phyloP scores from a whole-genome alignment of 2,329 filamentous ascomycete genomes.

The Fusarium piperis region DNA sequence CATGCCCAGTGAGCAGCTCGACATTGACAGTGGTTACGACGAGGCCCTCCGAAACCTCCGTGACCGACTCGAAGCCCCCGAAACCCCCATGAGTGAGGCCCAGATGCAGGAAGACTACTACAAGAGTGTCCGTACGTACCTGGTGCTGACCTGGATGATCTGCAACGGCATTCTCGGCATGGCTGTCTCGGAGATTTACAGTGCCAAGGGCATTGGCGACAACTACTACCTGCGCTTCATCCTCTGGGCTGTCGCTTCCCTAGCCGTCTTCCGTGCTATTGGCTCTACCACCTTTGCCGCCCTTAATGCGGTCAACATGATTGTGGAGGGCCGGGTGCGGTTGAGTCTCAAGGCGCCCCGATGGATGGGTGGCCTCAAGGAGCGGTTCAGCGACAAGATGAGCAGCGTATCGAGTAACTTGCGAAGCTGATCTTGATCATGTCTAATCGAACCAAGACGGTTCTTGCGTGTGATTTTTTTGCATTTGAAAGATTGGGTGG shows the following conservation, averaged over 20 bases:
- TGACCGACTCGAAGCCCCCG: slow-evolving; percentile 85
- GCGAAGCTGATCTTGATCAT: slow-evolving; percentile 43
- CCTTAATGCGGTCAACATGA: slow-evolving; percentile 83
- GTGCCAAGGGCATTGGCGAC: slow-evolving; percentile 72
- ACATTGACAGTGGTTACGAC: slow-evolving; percentile 98
- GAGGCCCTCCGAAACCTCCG: slow-evolving; percentile 95
- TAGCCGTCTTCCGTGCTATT: slow-evolving; percentile 89
- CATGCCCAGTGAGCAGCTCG: slow-evolving; percentile 97
- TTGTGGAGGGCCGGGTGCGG: slow-evolving; percentile 84
- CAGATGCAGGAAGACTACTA: slow-evolving; percentile 99
- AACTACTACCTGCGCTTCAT: slow-evolving; percentile 96
- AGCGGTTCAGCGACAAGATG: slow-evolving; percentile 58
- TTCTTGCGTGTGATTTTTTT: slow-evolving; percentile 17
- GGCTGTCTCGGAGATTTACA: slow-evolving; percentile 89
- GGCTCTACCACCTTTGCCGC: slow-evolving; percentile 84
- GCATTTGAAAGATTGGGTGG: slow-evolving; percentile 18
- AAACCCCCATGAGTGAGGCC: slow-evolving; percentile 69
- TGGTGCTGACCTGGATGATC: slow-evolving; percentile 95
- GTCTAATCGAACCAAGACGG: not conserved
- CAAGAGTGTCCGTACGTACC: slow-evolving; percentile 95
- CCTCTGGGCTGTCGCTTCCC: slow-evolving; percentile 86
- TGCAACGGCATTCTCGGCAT: slow-evolving; percentile 93
- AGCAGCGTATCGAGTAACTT: slow-evolving; percentile 60
- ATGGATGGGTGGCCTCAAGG: slow-evolving; percentile 58
- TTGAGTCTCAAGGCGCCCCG: slow-evolving; percentile 65